phyloP scores from a whole-genome alignment of 1,284 basidiomycete species.

The Fomitiporia mediterranea region DNA sequence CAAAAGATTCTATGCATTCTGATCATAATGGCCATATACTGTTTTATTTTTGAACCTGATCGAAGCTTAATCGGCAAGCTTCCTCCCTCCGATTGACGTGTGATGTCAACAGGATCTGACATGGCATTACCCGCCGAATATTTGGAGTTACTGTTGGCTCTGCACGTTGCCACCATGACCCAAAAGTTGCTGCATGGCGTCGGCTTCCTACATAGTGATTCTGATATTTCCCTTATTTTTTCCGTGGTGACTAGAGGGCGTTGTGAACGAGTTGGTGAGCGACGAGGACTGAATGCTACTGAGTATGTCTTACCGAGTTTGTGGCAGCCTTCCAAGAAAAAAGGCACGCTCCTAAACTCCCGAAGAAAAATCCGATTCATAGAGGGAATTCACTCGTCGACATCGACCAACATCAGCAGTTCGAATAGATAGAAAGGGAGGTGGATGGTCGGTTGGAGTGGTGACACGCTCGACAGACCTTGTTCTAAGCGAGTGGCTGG shows the following conservation, averaged over 20 bases:
- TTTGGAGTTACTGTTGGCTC: neutral
- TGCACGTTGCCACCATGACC: too few relatives aligned
- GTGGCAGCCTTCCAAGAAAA: neutral
- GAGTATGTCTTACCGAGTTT: neutral
- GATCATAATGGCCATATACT: too few relatives aligned
- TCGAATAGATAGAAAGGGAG: neutral
- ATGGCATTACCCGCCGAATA: neutral
- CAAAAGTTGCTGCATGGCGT: slow-evolving; percentile 57
- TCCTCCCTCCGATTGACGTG: neutral
- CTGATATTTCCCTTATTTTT: too few relatives aligned
- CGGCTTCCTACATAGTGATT: slow-evolving; percentile 61
- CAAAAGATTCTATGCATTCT: too few relatives aligned
- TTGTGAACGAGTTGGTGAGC: neutral
- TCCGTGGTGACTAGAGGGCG: neutral
- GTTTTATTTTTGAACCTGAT: too few relatives aligned
- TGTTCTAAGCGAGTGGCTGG: slow-evolving; percentile 1
- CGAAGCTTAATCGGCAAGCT: too few relatives aligned
- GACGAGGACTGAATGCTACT: neutral
- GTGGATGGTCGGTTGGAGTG: too few relatives aligned
- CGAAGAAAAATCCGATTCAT: neutral
- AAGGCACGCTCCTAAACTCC: neutral
- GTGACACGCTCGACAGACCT: neutral
- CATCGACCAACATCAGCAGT: neutral
- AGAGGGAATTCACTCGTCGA: neutral
- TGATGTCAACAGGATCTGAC: neutral